phyloP scores from a whole-genome alignment of 2,329 filamentous ascomycete species.

The Alternaria postmessia region DNA sequence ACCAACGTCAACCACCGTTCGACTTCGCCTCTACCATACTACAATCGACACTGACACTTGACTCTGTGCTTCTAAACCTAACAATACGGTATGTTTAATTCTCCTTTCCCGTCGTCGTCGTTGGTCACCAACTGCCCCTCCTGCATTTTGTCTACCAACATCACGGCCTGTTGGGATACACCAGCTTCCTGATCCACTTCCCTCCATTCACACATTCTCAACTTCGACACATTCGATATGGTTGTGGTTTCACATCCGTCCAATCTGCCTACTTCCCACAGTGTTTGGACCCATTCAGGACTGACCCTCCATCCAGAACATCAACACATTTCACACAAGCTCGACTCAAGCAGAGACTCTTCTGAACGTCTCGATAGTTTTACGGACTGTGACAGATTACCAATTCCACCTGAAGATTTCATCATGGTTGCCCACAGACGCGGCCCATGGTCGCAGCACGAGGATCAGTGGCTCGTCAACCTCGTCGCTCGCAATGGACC shows the following conservation, averaged over 20 bases:
- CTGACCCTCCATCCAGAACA: slow-evolving; percentile 17
- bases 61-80: slow-evolving; percentile 13
- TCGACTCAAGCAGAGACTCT: not conserved
- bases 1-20: slow-evolving; percentile 25
- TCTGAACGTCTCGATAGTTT: not conserved
- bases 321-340: not conserved
- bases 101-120: slow-evolving; percentile 1
- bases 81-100: slow-evolving; percentile 13
- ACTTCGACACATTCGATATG: not conserved
- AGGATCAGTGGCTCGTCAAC: slow-evolving; percentile 74
- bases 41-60: not conserved
- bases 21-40: slow-evolving; percentile 17
- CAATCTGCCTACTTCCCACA: not conserved
- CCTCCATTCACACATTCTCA: not conserved
- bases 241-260: not conserved
- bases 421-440: slow-evolving; percentile 68
- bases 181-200: not conserved
- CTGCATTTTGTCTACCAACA: not conserved
- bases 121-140: slow-evolving; percentile 1
- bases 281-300: slow-evolving; percentile 13
- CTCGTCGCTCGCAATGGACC: slow-evolving; percentile 76
- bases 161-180: not conserved
- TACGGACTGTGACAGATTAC: not conserved
- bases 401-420: slow-evolving; percentile 7
- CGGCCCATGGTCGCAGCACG: slow-evolving; percentile 83